Base-by-base conservation (phyloP, 345 rosid species). In the Erucastrum elatum region DNA sequence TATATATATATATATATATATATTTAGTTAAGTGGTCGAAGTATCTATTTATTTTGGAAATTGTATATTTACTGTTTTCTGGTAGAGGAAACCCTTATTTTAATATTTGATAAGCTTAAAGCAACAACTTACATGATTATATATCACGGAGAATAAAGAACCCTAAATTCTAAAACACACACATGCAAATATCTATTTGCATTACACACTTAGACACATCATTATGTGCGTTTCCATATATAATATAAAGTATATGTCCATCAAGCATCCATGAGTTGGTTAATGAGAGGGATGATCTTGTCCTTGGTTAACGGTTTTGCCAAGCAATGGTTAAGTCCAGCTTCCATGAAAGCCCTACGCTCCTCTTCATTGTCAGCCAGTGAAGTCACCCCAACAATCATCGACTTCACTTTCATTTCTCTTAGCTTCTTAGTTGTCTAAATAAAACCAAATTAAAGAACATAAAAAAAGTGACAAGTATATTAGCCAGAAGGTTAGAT, bases 381-480 rank as follows among this genome's bases (percentile, higher is more conserved):
- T 46, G 81, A 33, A 5, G 84, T 81, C 66, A 81, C 81, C 12
- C 84, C 84, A 15, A 81, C 41, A 11, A 81, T 81, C 81, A 72
- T 72, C 11, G 81, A 76, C 66, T 59, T 67, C 70, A 81, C 84
- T 46, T 77, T 44, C 84, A 81, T 81, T 61, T 68, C 84, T 71
- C 84, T 77, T 16, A 81, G 78, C 78, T 72, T 72, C 81, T 51
- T 81, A 15, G 84, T 81, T 17, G 84, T 29, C 84, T 81, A 35
- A 11, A 26, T 5, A 46, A 64, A 64, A 46, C 25, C 58, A 8
- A 72, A 49, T 4, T 3, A 44, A 44, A 61, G 8, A 56, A 49
- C 53, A 72, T 5, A n/a, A 44, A 6, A 6, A 35, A 49, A 4
- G 56, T 49, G 2, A 13, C 5, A 59, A 73, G 7, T 8, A 15